These are phyloP conservation scores for Ammopiptanthus mongolicus DNA, from an alignment of 306 rosid species.

Conservation along the genomic window DNA sequence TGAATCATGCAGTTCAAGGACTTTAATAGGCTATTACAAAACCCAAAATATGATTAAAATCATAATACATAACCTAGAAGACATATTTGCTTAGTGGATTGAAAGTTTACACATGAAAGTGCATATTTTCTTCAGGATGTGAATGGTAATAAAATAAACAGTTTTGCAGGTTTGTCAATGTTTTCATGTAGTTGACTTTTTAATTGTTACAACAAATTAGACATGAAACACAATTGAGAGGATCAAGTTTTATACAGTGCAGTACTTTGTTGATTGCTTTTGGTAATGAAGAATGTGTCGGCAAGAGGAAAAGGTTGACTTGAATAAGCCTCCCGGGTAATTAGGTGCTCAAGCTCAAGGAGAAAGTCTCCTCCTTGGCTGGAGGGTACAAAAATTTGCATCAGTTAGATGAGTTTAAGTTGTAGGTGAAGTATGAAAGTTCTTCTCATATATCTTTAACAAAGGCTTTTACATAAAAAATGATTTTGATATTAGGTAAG, in stretches of 20 bases:
- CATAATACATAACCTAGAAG: neutral
- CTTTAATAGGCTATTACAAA: neutral
- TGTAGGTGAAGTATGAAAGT: slow-evolving; percentile 18
- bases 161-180: neutral
- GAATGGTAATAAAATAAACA: neutral
- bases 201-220: neutral
- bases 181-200: neutral
- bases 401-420: neutral
- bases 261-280: neutral
- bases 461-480: neutral
- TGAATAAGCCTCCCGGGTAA: neutral
- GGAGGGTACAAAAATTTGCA: neutral
- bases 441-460: slow-evolving; percentile 5
- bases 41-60: neutral
- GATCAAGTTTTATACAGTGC: neutral
- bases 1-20: neutral
- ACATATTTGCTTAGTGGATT: neutral
- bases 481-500: slow-evolving; percentile 6
- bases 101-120: neutral
- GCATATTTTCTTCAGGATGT: neutral
- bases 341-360: neutral
- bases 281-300: neutral
- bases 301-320: slow-evolving; percentile 16
- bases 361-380: slow-evolving; percentile 20
- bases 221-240: neutral